Percentiles rank a stretch among this genome's conserved stretches.
Evolutionary conservation across 2,329 filamentous ascomycete genomes (phyloP).

Genomic region (Thielaviopsis punctulata): DNA sequence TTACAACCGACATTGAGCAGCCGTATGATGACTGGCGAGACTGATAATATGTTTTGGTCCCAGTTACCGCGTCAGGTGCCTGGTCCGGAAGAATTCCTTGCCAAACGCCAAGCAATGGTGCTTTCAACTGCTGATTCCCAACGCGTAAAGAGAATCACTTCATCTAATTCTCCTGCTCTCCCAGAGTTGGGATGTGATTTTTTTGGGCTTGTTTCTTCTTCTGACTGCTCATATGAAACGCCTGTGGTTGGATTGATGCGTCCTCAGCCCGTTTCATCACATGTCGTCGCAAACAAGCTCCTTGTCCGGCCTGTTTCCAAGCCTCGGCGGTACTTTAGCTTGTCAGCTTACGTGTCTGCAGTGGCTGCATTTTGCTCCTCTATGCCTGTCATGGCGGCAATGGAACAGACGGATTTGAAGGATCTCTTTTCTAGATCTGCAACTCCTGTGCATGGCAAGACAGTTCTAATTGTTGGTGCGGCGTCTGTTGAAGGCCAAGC

Average conservation of each 20-base stretch:
- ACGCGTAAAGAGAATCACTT: background rate
- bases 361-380: background rate
- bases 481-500: slow-evolving; percentile 27
- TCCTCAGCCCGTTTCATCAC: background rate
- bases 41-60: background rate
- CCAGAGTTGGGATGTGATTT: slow-evolving; percentile 2
- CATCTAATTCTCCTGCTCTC: background rate
- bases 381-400: slow-evolving; percentile 1
- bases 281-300: background rate
- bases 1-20: background rate
- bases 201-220: slow-evolving; percentile 2
- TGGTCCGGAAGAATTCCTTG: background rate
- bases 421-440: background rate
- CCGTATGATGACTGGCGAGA: background rate
- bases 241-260: slow-evolving; percentile 5
- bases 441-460: slow-evolving; percentile 10
- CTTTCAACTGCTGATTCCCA: background rate
- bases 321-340: slow-evolving; percentile 3
- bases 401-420: slow-evolving; percentile 1
- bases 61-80: background rate
- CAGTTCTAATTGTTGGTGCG: slow-evolving; percentile 27
- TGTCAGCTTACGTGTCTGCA: slow-evolving; percentile 7
- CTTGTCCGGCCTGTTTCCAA: background rate
- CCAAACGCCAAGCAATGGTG: background rate
- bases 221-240: background rate